phyloP scores from a whole-genome alignment of 1,139 yeast species.

The Zygoascus meyerae region DNA sequence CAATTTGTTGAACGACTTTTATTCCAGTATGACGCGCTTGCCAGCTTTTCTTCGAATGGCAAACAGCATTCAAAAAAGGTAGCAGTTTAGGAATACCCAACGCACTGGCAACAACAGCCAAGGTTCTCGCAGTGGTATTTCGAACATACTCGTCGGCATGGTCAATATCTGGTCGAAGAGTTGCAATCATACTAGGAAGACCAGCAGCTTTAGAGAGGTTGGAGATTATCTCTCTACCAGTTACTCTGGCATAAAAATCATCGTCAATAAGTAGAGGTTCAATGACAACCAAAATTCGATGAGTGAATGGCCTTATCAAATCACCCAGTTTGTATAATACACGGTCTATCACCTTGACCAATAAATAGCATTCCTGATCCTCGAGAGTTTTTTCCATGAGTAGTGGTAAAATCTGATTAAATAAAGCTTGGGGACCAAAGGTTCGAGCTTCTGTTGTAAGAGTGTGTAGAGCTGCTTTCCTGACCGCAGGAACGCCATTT shows the following conservation, averaged over 20 bases:
- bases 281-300: conserved; percentile 63
- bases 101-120: conserved; percentile 82
- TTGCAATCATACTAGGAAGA: conserved; percentile 65
- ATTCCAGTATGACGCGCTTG: conserved; percentile 85
- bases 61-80: conserved; percentile 80
- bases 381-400: conserved; percentile 67
- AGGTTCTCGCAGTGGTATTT: conserved; percentile 67
- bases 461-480: conserved; percentile 68
- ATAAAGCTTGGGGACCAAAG: conserved; percentile 66
- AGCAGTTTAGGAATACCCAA: conserved; percentile 65
- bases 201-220: conserved; percentile 80
- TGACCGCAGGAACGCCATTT: conserved; percentile 62
- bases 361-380: conserved; percentile 76
- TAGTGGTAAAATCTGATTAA: conserved; percentile 67
- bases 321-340: conserved; percentile 61
- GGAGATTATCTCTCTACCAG: conserved; percentile 75
- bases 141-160: conserved; percentile 78
- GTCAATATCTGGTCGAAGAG: conserved; percentile 77
- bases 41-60: conserved; percentile 75
- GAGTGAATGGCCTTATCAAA: conserved; percentile 65
- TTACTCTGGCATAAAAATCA: conserved; percentile 63
- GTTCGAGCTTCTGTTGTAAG: conserved; percentile 58
- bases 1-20: conserved; percentile 69
- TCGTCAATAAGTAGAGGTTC: conserved; percentile 80
- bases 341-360: conserved; percentile 71